Evolutionary conservation across 306 rosid genomes (phyloP).

Genomic region (Trichosanthes truncata): DNA sequence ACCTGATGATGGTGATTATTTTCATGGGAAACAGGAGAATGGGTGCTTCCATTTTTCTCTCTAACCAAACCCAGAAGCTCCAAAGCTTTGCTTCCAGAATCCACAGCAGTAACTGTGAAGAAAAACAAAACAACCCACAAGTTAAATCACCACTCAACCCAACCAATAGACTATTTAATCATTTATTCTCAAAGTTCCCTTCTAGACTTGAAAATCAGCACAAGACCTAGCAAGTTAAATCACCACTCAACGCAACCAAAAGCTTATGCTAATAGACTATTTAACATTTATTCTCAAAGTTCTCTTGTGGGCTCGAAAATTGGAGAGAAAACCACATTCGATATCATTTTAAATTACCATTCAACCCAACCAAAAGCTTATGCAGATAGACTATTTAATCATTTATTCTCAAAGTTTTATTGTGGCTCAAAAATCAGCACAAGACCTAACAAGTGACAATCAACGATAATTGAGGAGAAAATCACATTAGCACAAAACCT

Average conservation of each 20-base stretch:
- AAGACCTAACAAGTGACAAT: too few species aligned
- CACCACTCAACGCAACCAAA: neutral
- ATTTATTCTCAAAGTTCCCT: neutral
- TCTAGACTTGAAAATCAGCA: neutral
- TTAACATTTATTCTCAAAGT: neutral
- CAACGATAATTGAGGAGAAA: too few species aligned
- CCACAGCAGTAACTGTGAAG: slow-evolving; percentile 62
- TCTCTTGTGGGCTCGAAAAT: neutral
- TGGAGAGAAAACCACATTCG: neutral
- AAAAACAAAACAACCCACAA: neutral
- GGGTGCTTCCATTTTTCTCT: slow-evolving; percentile 19
- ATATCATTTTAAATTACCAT: neutral
- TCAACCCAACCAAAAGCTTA: neutral
- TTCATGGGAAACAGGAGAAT: slow-evolving; percentile 20
- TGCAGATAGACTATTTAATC: too few species aligned
- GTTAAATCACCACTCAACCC: neutral
- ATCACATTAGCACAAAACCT: too few species aligned
- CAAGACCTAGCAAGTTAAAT: neutral
- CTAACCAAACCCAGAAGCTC: slow-evolving; percentile 58
- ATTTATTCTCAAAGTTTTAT: too few species aligned
- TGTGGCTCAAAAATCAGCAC: too few species aligned
- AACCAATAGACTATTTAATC: neutral
- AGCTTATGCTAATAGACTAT: neutral
- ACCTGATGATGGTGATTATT: slow-evolving; percentile 31
- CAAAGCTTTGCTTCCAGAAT: slow-evolving; percentile 73